These are phyloP conservation scores for Didymella pomorum DNA, from an alignment of 2,329 filamentous ascomycete species.

Conservation along the genomic window DNA sequence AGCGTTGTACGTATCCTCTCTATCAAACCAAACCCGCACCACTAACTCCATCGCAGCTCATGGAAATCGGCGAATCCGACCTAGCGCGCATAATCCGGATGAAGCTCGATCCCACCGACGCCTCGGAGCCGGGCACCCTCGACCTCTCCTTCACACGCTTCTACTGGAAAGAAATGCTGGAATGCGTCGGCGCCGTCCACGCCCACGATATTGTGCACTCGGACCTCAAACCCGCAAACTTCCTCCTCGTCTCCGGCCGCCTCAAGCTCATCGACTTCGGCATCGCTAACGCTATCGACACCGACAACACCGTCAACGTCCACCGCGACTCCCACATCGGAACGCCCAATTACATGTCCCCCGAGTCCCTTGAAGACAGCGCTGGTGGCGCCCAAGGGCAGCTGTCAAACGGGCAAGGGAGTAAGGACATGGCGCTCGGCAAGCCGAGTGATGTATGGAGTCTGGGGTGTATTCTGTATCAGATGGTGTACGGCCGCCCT, in stretches of 20 bases:
- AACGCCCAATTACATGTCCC: constrained; percentile 98
- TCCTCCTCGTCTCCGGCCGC: constrained; percentile 87
- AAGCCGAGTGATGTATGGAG: constrained; percentile 98
- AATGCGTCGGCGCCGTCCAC: constrained; percentile 90
- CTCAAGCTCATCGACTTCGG: constrained; percentile 98
- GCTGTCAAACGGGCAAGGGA: constrained; percentile 46
- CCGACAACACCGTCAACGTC: constrained; percentile 94
- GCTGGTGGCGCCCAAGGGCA: constrained; percentile 66
- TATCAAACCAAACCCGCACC: background rate
- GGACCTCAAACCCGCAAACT: constrained; percentile 96
- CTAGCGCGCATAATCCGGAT: constrained; percentile 84
- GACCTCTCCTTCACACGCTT: constrained; percentile 93
- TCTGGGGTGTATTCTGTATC: constrained; percentile 93
- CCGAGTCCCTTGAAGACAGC: constrained; percentile 88
- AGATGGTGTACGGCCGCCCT: constrained; percentile 97
- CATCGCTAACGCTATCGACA: constrained; percentile 96
- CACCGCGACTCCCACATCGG: constrained; percentile 95
- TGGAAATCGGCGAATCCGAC: constrained; percentile 97
- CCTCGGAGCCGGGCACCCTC: constrained; percentile 63
- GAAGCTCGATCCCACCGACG: constrained; percentile 65
- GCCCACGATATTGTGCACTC: constrained; percentile 93
- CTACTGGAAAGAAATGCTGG: constrained; percentile 99
- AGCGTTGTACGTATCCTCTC: constrained; percentile 71
- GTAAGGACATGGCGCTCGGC: constrained; percentile 90
- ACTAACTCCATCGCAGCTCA: constrained; percentile 66